These are phyloP conservation scores for Limonium bicolor DNA, from an alignment of 148 eudicot species.

Conservation along the genomic window DNA sequence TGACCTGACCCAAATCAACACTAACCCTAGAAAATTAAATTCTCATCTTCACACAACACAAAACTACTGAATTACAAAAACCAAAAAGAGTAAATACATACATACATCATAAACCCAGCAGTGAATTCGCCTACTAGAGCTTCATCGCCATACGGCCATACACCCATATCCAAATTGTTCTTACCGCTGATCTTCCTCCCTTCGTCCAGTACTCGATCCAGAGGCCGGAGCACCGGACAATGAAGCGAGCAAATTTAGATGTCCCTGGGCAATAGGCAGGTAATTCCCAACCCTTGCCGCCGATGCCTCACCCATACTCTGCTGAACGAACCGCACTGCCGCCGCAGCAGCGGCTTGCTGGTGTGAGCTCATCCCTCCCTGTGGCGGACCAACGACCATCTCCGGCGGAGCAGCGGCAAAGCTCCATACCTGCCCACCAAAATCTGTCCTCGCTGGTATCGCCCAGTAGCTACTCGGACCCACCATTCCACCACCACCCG, in stretches of 20 bases:
- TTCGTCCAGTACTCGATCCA: constrained; percentile 9
- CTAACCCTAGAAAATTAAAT: no score
- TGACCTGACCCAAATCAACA: no score
- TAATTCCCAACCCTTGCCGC: constrained; percentile 78
- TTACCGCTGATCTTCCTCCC: constrained; percentile 61
- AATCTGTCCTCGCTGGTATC: constrained; percentile 51
- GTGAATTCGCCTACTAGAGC: no score
- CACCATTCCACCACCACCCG: constrained; percentile 21
- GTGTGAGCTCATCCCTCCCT: constrained; percentile 8
- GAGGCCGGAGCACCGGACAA: constrained; percentile 44
- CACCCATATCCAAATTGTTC: no score
- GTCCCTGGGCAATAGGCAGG: constrained; percentile 52
- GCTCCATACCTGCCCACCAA: constrained; percentile 74
- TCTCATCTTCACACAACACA: no score
- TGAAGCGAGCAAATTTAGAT: constrained; percentile 71
- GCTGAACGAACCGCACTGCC: constrained; percentile 35
- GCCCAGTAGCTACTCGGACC: constrained; percentile 37
- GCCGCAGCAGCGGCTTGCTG: constrained; percentile 13
- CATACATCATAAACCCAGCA: no score
- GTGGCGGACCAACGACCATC: constrained; percentile 41
- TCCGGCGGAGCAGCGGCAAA: constrained; percentile 52
- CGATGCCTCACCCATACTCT: constrained; percentile 36
- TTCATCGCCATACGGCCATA: no score
- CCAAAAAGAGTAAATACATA: no score
- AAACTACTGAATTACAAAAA: no score